These are phyloP conservation scores for Pulveroboletus sp. DNA, from an alignment of 768 basidiomycete species.

Conservation along the genomic window DNA sequence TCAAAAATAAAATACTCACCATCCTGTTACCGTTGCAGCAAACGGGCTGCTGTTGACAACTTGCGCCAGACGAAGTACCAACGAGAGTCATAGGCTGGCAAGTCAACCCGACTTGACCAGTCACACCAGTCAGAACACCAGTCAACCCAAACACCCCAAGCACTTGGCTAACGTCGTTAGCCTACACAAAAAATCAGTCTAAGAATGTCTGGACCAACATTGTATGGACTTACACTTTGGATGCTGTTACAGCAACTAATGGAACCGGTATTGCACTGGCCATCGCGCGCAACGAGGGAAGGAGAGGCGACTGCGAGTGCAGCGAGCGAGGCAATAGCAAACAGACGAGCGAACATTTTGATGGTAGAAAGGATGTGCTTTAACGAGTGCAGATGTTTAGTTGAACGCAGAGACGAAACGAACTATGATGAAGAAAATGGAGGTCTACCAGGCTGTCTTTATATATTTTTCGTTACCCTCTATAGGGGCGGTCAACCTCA, in stretches of 20 bases:
- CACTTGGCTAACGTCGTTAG: background rate
- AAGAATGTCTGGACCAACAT: accelerated
- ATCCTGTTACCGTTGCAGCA: conserved; percentile 8
- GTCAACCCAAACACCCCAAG: background rate
- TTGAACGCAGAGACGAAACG: background rate
- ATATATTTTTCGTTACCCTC: background rate
- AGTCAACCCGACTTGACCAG: background rate
- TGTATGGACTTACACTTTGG: background rate
- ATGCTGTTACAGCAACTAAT: conserved; percentile 14
- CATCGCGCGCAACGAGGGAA: background rate
- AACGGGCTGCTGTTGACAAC: conserved; percentile 5
- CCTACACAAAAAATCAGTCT: background rate
- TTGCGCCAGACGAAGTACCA: background rate
- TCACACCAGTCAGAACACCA: background rate
- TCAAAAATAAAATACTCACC: background rate
- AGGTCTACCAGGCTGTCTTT: background rate
- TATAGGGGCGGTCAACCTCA: background rate
- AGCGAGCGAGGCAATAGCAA: conserved; percentile 14
- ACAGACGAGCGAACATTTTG: conserved; percentile 17
- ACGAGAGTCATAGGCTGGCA: conserved; percentile 4
- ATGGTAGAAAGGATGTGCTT: background rate
- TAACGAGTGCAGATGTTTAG: conserved; percentile 7
- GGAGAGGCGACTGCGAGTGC: conserved; percentile 12
- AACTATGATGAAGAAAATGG: background rate
- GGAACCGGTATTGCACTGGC: conserved; percentile 9